Percentiles rank a stretch among this genome's conserved stretches.
phyloP scores from a whole-genome alignment of 177 flowering plant species.

The Vitis hybrid region DNA sequence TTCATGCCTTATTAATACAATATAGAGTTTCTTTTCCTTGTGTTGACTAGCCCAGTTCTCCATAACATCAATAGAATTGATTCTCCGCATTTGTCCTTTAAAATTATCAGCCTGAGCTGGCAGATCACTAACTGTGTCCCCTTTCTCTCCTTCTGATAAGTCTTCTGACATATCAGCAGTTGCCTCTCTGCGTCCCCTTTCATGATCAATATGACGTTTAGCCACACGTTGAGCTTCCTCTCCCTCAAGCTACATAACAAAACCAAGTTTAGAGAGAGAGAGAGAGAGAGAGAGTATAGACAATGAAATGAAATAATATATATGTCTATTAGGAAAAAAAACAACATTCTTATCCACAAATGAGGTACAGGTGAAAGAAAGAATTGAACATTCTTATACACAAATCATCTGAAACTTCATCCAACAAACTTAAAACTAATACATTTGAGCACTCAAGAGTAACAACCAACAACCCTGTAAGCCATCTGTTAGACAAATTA shows the following conservation, averaged over 20 bases:
- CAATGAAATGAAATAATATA: not conserved
- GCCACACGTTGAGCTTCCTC: conserved; percentile 59
- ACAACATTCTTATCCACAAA: not conserved
- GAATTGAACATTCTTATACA: no score
- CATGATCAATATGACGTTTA: conserved; percentile 66
- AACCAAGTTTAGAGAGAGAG: conserved; percentile 4
- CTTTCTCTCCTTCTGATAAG: conserved; percentile 78
- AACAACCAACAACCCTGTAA: no score
- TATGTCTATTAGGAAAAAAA: not conserved
- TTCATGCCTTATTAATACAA: conserved; percentile 55
- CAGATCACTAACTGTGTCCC: conserved; percentile 48
- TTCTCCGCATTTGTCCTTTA: conserved; percentile 52
- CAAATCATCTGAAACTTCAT: no score
- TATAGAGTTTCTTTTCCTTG: conserved; percentile 58
- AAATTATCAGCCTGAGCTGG: conserved; percentile 56
- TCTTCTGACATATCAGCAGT: conserved; percentile 82
- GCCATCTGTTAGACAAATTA: no score
- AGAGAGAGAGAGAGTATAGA: not conserved
- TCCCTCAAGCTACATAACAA: conserved; percentile 55
- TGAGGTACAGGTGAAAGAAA: no score
- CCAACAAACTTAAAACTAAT: no score
- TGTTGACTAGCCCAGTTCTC: conserved; percentile 61
- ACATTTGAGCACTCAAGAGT: no score
- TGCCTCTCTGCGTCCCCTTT: conserved; percentile 78
- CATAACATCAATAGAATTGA: conserved; percentile 63